Conservation (phyloP, 441 rosid genomes). For the Adansonia grandidieri region DNA sequence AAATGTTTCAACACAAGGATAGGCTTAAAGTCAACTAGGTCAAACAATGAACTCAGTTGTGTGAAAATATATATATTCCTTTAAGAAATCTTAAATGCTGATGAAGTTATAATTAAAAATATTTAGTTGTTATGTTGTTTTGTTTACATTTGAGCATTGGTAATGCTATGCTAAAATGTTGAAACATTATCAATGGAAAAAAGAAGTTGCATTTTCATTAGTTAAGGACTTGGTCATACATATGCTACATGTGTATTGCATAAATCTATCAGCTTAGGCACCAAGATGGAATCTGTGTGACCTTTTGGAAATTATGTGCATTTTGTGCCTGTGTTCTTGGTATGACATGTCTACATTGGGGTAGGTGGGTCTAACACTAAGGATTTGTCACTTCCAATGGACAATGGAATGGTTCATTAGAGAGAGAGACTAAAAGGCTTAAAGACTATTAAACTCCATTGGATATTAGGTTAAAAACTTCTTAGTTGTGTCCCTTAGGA, state of each 20-base stretch:
- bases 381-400: too few species aligned
- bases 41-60: too few species aligned
- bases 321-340: not conserved
- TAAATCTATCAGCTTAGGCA: not conserved
- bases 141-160: not conserved
- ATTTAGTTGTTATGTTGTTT: not conserved
- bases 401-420: not conserved
- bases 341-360: not conserved
- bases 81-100: not conserved
- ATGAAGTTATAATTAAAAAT: not conserved
- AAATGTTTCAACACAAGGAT: too few species aligned
- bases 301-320: not conserved
- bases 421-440: too few species aligned
- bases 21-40: not conserved
- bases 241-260: not conserved
- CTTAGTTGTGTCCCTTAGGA: conserved; percentile 12
- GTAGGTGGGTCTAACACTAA: too few species aligned
- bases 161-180: not conserved
- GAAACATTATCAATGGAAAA: not conserved
- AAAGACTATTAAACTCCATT: too few species aligned
- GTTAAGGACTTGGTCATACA: not conserved
- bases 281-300: not conserved
- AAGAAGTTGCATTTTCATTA: not conserved
- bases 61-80: not conserved
- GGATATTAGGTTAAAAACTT: not conserved